Conservation (phyloP, 1,139 yeast genomes). For the Hyphopichia fennica region DNA sequence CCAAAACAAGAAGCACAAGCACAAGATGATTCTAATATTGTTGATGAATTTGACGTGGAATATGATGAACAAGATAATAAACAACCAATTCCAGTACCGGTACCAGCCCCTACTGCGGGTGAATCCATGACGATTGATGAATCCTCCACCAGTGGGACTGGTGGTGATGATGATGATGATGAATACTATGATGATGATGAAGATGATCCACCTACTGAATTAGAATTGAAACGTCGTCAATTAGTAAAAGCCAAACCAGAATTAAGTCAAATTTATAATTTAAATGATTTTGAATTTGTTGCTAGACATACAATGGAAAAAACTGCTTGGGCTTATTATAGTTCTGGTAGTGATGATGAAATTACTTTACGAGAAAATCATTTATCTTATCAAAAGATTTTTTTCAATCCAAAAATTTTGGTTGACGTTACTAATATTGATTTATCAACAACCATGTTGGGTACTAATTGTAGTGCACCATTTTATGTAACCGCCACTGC, state of each 20-base stretch:
- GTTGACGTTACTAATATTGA: slow-evolving; percentile 62
- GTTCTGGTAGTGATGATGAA: slow-evolving; percentile 92
- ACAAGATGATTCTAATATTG: slow-evolving; percentile 15
- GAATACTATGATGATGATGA: slow-evolving; percentile 28
- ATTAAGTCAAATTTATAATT: slow-evolving; percentile 59
- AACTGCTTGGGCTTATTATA: slow-evolving; percentile 89
- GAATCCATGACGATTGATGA: background rate
- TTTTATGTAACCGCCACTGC: slow-evolving; percentile 82
- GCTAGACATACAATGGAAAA: slow-evolving; percentile 67
- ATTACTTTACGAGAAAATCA: slow-evolving; percentile 87
- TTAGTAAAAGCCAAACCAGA: slow-evolving; percentile 53
- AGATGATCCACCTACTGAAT: slow-evolving; percentile 33
- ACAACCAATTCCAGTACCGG: slow-evolving; percentile 21
- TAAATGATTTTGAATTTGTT: slow-evolving; percentile 79
- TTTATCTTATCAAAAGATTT: slow-evolving; percentile 79
- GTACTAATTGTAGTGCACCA: slow-evolving; percentile 47
- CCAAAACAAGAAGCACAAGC: background rate
- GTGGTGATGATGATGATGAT: slow-evolving; percentile 16
- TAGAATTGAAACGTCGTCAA: slow-evolving; percentile 29
- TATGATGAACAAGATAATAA: slow-evolving; percentile 45
- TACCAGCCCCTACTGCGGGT: slow-evolving; percentile 1
- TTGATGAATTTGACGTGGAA: slow-evolving; percentile 48
- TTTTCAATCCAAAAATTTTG: slow-evolving; percentile 78
- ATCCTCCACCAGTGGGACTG: background rate
- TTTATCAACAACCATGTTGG: slow-evolving; percentile 41